These are phyloP conservation scores for Xylaria sp. DNA, from an alignment of 2,329 filamentous ascomycete species.

Conservation along the genomic window DNA sequence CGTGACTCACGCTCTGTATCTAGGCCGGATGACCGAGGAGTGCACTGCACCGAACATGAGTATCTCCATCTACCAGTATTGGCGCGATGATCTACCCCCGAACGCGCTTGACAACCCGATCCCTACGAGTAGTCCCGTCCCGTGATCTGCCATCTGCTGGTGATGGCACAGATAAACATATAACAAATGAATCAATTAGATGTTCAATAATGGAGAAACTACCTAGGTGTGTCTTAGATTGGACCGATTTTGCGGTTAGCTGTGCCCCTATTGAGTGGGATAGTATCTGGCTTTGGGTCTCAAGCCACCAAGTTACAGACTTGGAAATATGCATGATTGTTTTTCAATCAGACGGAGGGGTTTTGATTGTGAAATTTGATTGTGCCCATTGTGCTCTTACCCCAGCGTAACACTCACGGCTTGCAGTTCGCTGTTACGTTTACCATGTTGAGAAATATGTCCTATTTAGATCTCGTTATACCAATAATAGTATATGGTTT, in stretches of 20 bases:
- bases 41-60: conserved; percentile 20
- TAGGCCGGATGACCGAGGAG: conserved; percentile 14
- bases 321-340: neutral
- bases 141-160: too few relatives aligned
- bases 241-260: neutral
- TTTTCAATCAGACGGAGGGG: too few relatives aligned
- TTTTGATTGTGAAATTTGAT: neutral
- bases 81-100: conserved; percentile 20
- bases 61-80: conserved; percentile 20
- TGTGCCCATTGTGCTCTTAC: neutral
- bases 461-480: too few relatives aligned
- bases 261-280: neutral
- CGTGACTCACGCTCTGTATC: neutral
- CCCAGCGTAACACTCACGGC: too few relatives aligned
- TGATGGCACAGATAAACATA: too few relatives aligned
- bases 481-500: too few relatives aligned
- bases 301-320: neutral
- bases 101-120: conserved; percentile 23
- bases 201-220: too few relatives aligned
- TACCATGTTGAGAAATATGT: too few relatives aligned
- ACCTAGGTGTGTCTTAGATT: neutral
- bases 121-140: neutral
- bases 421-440: too few relatives aligned
- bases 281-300: neutral
- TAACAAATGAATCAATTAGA: too few relatives aligned